Evolutionary conservation across 2,329 filamentous ascomycete genomes (phyloP).

Genomic region (Fusarium anguioides): DNA sequence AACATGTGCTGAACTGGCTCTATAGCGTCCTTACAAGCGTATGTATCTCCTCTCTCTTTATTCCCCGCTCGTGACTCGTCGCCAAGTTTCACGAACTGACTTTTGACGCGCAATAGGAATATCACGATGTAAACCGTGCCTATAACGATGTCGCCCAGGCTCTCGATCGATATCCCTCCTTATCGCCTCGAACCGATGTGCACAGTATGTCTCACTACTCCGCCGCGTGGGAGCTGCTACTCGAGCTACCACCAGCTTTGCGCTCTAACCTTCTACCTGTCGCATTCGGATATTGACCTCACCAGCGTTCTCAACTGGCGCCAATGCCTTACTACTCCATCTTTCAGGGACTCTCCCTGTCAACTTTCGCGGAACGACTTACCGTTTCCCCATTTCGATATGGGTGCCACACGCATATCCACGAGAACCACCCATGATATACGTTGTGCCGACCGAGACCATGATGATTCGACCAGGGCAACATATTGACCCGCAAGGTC

Average conservation of each 20-base stretch:
- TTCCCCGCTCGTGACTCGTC: slow-evolving; percentile 13
- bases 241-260: slow-evolving; percentile 47
- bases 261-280: not conserved
- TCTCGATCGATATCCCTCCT: slow-evolving; percentile 80
- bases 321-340: slow-evolving; percentile 85
- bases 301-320: slow-evolving; percentile 87
- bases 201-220: slow-evolving; percentile 73
- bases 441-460: slow-evolving; percentile 86
- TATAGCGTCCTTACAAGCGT: slow-evolving; percentile 89
- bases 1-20: slow-evolving; percentile 93
- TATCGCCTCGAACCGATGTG: slow-evolving; percentile 90
- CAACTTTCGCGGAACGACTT: slow-evolving; percentile 85
- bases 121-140: slow-evolving; percentile 89
- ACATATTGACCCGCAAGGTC: slow-evolving; percentile 92
- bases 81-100: slow-evolving; percentile 16
- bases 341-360: slow-evolving; percentile 92
- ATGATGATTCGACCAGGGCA: slow-evolving; percentile 94
- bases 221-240: slow-evolving; percentile 61
- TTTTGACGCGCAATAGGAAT: slow-evolving; percentile 73
- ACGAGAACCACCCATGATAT: slow-evolving; percentile 83
- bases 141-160: slow-evolving; percentile 91
- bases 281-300: slow-evolving; percentile 18
- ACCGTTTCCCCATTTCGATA: slow-evolving; percentile 90
- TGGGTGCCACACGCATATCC: slow-evolving; percentile 96
- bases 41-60: slow-evolving; percentile 42